These are phyloP conservation scores for Leccinum imitatum DNA, from an alignment of 768 basidiomycete genomes.

Conservation along the genomic window DNA sequence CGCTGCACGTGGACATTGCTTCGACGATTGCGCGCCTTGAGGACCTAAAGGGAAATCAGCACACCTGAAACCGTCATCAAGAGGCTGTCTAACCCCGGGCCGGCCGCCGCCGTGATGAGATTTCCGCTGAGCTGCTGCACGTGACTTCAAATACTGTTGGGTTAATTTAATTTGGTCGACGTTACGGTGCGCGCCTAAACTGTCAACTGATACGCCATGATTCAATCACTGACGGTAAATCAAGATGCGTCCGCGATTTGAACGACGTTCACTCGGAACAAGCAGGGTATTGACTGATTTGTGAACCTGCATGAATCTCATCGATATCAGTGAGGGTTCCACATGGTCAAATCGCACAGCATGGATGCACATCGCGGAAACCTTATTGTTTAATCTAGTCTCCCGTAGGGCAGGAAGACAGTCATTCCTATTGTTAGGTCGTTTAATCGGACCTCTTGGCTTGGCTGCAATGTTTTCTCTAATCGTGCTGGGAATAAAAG, in stretches of 20 bases:
- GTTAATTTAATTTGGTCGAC: background rate
- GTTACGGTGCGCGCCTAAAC: background rate
- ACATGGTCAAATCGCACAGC: background rate
- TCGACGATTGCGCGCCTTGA: background rate
- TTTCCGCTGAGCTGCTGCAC: background rate
- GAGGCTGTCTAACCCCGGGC: background rate
- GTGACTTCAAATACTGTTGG: background rate
- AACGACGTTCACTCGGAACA: background rate
- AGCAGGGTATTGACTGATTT: background rate
- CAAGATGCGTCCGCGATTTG: background rate
- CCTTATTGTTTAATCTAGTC: background rate
- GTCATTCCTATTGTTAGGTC: background rate
- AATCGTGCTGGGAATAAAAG: background rate
- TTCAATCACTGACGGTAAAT: background rate
- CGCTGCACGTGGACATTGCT: conserved; percentile 9
- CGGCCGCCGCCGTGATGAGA: no score
- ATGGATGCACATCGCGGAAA: background rate
- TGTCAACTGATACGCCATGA: background rate
- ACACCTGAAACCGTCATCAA: background rate
- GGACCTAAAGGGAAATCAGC: background rate
- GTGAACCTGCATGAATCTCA: background rate
- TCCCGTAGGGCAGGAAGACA: no score
- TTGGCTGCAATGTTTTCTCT: background rate
- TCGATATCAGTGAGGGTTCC: background rate
- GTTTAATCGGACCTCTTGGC: background rate